A percentile compares a stretch with the other conserved stretches of the same genome.
These are phyloP conservation scores for Sporisorium iseilematis-ciliati DNA, from an alignment of 1,284 basidiomycete genomes.

Conservation along the genomic window DNA sequence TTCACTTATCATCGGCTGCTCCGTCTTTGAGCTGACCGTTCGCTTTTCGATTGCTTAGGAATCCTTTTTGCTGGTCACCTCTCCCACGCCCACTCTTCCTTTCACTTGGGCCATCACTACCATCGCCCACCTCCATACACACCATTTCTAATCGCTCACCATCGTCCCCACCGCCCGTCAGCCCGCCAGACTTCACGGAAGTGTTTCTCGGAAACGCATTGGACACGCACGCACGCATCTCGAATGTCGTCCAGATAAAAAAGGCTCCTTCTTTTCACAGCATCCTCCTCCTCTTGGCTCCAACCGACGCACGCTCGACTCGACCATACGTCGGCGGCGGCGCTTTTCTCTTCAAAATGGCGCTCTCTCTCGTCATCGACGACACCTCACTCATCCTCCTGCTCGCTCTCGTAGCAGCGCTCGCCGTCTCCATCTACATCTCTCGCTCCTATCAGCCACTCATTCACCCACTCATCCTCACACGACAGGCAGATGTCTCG, in stretches of 20 bases:
- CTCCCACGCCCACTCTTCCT: too few species aligned
- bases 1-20: too few species aligned
- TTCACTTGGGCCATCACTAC: too few species aligned
- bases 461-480: slow-evolving; percentile 67
- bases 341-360: slow-evolving; percentile 42
- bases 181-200: too few species aligned
- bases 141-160: too few species aligned
- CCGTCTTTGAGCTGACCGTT: too few species aligned
- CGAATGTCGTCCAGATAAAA: slow-evolving; percentile 1
- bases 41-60: too few species aligned
- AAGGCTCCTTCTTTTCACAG: neutral
- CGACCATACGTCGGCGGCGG: slow-evolving; percentile 1
- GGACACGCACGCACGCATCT: neutral
- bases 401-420: slow-evolving; percentile 48
- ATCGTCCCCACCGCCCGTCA: neutral
- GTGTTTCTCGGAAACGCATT: too few species aligned
- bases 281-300: neutral
- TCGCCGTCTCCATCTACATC: slow-evolving; percentile 52
- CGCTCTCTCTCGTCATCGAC: slow-evolving; percentile 59
- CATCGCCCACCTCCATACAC: neutral
- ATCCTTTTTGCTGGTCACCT: too few species aligned
- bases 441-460: slow-evolving; percentile 59
- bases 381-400: slow-evolving; percentile 61
- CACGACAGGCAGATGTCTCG: slow-evolving; percentile 65
- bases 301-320: neutral